These are phyloP conservation scores for Phytopythium sindhum DNA, from an alignment of 352 stramenopile species.

Conservation along the genomic window DNA sequence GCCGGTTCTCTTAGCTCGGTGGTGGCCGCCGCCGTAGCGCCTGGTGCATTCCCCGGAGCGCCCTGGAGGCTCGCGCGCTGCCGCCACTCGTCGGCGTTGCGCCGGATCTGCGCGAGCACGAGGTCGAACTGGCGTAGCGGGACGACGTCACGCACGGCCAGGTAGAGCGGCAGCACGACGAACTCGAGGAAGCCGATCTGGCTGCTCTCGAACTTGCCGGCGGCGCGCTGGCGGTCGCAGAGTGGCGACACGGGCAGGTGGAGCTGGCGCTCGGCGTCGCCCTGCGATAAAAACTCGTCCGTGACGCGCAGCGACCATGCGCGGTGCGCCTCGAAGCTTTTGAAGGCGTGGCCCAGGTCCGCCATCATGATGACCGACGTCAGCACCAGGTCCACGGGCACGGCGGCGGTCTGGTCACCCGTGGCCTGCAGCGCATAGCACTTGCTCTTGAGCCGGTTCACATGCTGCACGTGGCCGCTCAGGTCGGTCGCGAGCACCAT, in stretches of 20 bases:
- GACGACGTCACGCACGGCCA: conserved; percentile 43
- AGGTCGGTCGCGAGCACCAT: conserved; percentile 86
- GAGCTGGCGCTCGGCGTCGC: conserved; percentile 59
- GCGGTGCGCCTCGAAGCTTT: conserved; percentile 54
- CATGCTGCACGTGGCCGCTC: conserved; percentile 66
- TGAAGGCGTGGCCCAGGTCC: conserved; percentile 63
- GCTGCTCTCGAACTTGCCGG: conserved; percentile 54
- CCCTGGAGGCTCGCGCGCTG: neutral
- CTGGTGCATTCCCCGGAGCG: neutral
- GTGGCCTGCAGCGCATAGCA: conserved; percentile 38
- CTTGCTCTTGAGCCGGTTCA: conserved; percentile 78
- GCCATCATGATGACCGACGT: conserved; percentile 78
- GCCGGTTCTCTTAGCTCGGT: neutral
- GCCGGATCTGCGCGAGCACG: conserved; percentile 40
- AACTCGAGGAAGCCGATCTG: conserved; percentile 78
- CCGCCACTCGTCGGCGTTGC: conserved; percentile 48
- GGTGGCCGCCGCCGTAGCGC: neutral
- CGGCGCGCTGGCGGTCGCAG: conserved; percentile 41
- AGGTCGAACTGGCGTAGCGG: conserved; percentile 38
- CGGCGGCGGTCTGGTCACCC: conserved; percentile 17
- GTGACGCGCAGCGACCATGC: conserved; percentile 56
- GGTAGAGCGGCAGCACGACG: conserved; percentile 65
- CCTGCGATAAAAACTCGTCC: conserved; percentile 71
- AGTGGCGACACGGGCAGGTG: conserved; percentile 55
- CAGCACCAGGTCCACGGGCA: conserved; percentile 52